Evolutionary conservation across 805 yeast genomes (phyloP).

Genomic region (Yarrowia sp.): DNA sequence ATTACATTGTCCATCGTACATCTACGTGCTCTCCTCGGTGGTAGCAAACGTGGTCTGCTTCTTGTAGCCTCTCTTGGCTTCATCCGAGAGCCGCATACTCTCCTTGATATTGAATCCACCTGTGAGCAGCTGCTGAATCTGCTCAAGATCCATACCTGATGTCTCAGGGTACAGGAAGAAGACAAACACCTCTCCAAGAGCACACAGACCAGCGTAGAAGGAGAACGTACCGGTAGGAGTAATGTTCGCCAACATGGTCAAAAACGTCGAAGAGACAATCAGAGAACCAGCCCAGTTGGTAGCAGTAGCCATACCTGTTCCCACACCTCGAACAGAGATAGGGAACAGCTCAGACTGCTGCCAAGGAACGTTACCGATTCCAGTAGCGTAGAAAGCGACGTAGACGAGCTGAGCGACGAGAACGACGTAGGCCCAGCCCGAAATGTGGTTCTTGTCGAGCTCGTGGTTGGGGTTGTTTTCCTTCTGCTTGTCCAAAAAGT

Average conservation of each 20-base stretch:
- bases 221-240: constrained; percentile 96
- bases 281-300: constrained; percentile 95
- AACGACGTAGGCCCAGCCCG: constrained; percentile 85
- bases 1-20: too few species aligned
- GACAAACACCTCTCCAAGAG: constrained; percentile 67
- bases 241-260: constrained; percentile 89
- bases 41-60: neutral
- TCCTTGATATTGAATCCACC: constrained; percentile 84
- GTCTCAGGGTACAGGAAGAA: constrained; percentile 90
- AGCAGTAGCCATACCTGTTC: constrained; percentile 86
- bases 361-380: constrained; percentile 98
- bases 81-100: constrained; percentile 54
- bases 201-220: constrained; percentile 79
- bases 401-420: constrained; percentile 80
- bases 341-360: constrained; percentile 95
- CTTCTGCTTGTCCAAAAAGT: constrained; percentile 67
- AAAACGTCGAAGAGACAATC: constrained; percentile 84
- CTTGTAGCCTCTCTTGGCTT: constrained; percentile 38
- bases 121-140: constrained; percentile 74
- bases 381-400: constrained; percentile 89
- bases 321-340: constrained; percentile 88
- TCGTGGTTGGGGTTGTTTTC: constrained; percentile 35
- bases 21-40: too few species aligned
- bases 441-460: constrained; percentile 46
- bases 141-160: constrained; percentile 85